A percentile compares a stretch with the other conserved stretches of the same genome.
phyloP scores from a whole-genome alignment of 1,284 basidiomycete species.

The Irpex sp. region DNA sequence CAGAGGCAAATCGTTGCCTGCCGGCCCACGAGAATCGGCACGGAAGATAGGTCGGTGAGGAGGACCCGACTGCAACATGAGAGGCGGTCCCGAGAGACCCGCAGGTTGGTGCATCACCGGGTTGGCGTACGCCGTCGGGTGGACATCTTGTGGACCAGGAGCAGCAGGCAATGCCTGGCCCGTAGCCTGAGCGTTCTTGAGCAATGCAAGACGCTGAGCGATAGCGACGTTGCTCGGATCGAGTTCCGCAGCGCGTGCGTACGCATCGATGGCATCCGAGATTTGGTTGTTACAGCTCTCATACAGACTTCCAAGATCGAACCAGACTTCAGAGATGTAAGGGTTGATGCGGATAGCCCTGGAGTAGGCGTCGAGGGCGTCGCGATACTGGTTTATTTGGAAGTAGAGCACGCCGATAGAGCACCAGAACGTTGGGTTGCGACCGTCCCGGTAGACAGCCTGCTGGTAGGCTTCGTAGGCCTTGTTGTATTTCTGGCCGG shows the following conservation, averaged over 20 bases:
- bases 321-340: slow-evolving; percentile 99
- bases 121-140: slow-evolving; percentile 88
- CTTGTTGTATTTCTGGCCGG: slow-evolving; percentile 98
- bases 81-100: slow-evolving; percentile 55
- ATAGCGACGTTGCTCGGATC: slow-evolving; percentile 80
- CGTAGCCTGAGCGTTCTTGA: slow-evolving; percentile 78
- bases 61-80: slow-evolving; percentile 46
- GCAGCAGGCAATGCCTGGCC: slow-evolving; percentile 76
- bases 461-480: slow-evolving; percentile 99
- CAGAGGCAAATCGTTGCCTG: slow-evolving; percentile 47
- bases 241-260: slow-evolving; percentile 86
- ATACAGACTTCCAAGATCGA: slow-evolving; percentile 94
- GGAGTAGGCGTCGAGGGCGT: slow-evolving; percentile 97
- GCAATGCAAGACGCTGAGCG: slow-evolving; percentile 68
- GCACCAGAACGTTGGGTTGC: slow-evolving; percentile 99
- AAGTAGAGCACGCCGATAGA: slow-evolving; percentile 99
- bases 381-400: slow-evolving; percentile 98
- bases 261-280: slow-evolving; percentile 97
- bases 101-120: slow-evolving; percentile 58
- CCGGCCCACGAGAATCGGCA: slow-evolving; percentile 56
- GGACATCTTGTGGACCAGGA: slow-evolving; percentile 90
- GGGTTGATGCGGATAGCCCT: slow-evolving; percentile 98
- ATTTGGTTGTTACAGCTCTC: slow-evolving; percentile 99
- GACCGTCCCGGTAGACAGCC: slow-evolving; percentile 96
- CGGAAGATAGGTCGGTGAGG: slow-evolving; percentile 51